These are phyloP conservation scores for Boletus calvinii DNA, from an alignment of 1,284 basidiomycete genomes.

Conservation along the genomic window DNA sequence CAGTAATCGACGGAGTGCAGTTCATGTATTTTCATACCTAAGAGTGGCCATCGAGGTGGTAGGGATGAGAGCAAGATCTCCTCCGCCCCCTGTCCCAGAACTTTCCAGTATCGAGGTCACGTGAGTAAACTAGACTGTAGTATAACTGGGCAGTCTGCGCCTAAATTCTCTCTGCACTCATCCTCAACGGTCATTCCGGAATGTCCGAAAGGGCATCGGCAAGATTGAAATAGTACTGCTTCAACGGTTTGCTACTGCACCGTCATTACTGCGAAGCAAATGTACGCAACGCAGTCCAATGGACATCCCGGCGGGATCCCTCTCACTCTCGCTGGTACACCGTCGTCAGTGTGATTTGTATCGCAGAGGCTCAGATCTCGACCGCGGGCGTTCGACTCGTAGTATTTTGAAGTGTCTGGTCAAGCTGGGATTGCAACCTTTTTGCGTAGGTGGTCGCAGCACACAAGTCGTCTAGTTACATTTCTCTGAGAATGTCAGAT, in stretches of 20 bases:
- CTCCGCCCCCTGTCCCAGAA: conserved; percentile 19
- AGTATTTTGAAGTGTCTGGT: conserved; percentile 65
- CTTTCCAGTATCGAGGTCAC: conserved; percentile 30
- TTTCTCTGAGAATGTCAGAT: neutral
- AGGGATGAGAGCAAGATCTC: neutral
- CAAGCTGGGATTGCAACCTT: conserved; percentile 65
- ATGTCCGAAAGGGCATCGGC: too few species aligned
- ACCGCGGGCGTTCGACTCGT: conserved; percentile 76
- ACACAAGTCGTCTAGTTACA: neutral
- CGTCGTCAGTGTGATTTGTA: too few species aligned
- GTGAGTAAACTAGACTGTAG: too few species aligned
- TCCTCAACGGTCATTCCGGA: too few species aligned
- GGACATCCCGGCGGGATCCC: too few species aligned
- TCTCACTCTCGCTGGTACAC: too few species aligned
- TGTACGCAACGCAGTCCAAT: too few species aligned
- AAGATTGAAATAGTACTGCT: too few species aligned
- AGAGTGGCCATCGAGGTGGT: conserved; percentile 38
- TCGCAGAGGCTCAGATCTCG: conserved; percentile 70
- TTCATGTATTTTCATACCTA: conserved; percentile 37
- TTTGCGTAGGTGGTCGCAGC: conserved; percentile 37
- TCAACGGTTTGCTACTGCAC: too few species aligned
- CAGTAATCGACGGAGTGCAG: neutral
- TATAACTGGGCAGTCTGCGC: too few species aligned
- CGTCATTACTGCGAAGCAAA: too few species aligned
- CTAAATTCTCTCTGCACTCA: too few species aligned